Base-by-base conservation (phyloP, 2,329 filamentous ascomycete species). In the Claviceps pusilla region DNA sequence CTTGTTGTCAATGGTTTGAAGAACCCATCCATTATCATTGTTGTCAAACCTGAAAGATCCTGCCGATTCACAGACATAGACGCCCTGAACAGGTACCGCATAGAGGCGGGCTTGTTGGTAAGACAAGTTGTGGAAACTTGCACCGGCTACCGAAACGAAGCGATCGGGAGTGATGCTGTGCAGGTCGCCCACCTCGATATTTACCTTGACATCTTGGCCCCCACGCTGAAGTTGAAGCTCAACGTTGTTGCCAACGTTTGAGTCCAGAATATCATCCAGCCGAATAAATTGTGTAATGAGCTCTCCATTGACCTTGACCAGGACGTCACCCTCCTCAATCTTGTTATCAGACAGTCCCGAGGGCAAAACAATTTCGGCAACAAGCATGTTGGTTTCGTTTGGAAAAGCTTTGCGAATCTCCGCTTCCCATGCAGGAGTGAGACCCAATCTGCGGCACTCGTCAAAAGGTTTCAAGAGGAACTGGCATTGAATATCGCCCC, bases 21-120 rank as follows among this genome's bases (percentile, higher is more conserved):
- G 82, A 58, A 98, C 81, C 89, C 91, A 97, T 11, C 93, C 93
- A 57, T 86, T 90, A 56, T 95, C 85, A 12, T 86, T 86, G 61
- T 84, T 90, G 59, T 97, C 93, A 59, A 98, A 88, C 51, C 90
- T 84, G 76, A 97, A 98, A 0, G 93, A 95, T 3, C 93, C 93
- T 2, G 88, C 86, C 5, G 91, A 88, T 69, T 98, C 93, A 65
- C 90, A 97, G 56, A 97, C 86, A 66, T 88, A 98, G 19, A 98
- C 89, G 39, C 93, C 93, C 67, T 89, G 85, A 62, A 89, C 86
- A 10, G 90, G 84, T 55, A 98, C 90, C 39, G 90, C 91, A 67
- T 96, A 97, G 4, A 96, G 78, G 10, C 93, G 84, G n/a, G 93
- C 89, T 70, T 97, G 90, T 66, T 98, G 93, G 68, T 98, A 98